These are phyloP conservation scores for Polyporus arcularius DNA, from an alignment of 768 basidiomycete genomes.

Conservation along the genomic window DNA sequence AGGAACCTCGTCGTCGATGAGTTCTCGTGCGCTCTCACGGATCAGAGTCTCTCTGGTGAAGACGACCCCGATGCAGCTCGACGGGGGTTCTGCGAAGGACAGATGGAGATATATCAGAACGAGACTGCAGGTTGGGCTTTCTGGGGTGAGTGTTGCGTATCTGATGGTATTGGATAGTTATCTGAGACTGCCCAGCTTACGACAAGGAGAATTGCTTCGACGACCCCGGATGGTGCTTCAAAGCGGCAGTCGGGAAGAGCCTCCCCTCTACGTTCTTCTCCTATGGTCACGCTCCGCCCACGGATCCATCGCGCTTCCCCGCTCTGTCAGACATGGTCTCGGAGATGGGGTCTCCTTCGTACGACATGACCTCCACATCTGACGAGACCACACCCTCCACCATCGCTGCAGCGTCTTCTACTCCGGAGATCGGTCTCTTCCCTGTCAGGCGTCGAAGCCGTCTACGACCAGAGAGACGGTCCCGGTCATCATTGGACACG, in stretches of 20 bases:
- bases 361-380: neutral
- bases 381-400: neutral
- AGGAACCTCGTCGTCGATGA: constrained; percentile 52
- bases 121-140: constrained; percentile 66
- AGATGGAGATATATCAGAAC: constrained; percentile 59
- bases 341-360: constrained; percentile 23
- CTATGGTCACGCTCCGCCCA: constrained; percentile 37
- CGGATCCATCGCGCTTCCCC: constrained; percentile 26
- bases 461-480: neutral
- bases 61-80: constrained; percentile 45
- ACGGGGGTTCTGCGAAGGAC: constrained; percentile 55
- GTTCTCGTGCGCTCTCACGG: constrained; percentile 52
- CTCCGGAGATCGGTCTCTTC: constrained; percentile 1
- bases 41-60: constrained; percentile 51
- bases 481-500: neutral
- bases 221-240: constrained; percentile 74
- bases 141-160: constrained; percentile 52
- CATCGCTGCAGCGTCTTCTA: neutral
- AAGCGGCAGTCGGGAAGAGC: constrained; percentile 52
- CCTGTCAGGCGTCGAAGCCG: neutral
- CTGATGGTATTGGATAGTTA: neutral
- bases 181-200: constrained; percentile 43
- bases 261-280: constrained; percentile 62
- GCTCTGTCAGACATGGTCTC: constrained; percentile 20
- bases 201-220: constrained; percentile 59